Base-by-base conservation (phyloP, 1,139 yeast species). In the Wickerhamomyces sp. region DNA sequence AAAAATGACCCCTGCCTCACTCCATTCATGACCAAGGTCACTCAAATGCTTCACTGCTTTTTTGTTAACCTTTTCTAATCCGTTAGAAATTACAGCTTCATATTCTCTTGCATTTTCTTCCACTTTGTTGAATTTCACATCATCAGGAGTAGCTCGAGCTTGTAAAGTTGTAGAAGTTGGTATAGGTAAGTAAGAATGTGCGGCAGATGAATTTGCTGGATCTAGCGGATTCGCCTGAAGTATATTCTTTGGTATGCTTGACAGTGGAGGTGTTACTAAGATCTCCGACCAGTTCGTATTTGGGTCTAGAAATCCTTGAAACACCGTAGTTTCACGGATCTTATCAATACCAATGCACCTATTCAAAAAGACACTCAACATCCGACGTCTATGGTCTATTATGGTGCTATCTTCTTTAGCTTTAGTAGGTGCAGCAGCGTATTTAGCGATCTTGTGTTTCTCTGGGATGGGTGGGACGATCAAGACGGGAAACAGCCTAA, bases 391-490 rank as follows among this genome's bases (percentile, higher is more conserved):
- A 49, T 73, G 77, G 38, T 72, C 76, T 40, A 73, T 70, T 24
- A 70, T 61, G 13, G 60, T 52, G 6, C 58, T 46, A 43, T 71
- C 75, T 43, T 70, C 76, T 42, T 69, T 69, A 7, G 75, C 75
- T 45, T 63, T 70, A 4, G 77, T 63, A 13, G 77, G 74, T 9
- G 73, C 68, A 4, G 70, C 63, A 3, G 77, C 75, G 44, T 72
- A 70, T 44, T 68, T 71, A 12, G 72, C 49, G 52, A 74, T 58
- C 33, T 76, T 62, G 54, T 87, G 94, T 60, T 88, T 88, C 43
- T 87, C 95, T 0, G 96, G 96, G 28, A 88, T 87, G 2, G 96
- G 96, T 3, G 96, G 96, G n/a, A 88, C 76, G 10, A 88, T 74
- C n/a, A 79, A 56, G n/a, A 88, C 74, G 4, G 96, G 95, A 53